These are phyloP conservation scores for Fragilaria crotonensis DNA, from an alignment of 108 stramenopile species.

Conservation along the genomic window DNA sequence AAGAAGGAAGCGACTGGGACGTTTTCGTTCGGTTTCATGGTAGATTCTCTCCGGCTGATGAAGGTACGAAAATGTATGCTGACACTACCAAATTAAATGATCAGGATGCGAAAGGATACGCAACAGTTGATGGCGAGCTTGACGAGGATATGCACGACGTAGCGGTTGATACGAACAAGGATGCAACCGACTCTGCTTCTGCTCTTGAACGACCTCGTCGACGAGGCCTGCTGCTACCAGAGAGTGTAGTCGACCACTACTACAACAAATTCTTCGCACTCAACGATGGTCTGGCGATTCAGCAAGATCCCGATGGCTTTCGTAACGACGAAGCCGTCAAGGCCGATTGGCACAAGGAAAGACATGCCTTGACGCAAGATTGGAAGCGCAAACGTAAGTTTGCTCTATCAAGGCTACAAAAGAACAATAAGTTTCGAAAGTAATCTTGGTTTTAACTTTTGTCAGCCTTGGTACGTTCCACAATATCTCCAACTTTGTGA, in stretches of 20 bases:
- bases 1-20: neutral
- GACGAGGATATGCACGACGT: neutral
- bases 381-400: slow-evolving; percentile 81
- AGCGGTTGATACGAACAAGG: neutral
- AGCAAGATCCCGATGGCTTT: slow-evolving; percentile 41
- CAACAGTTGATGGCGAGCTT: too few relatives aligned
- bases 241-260: slow-evolving; percentile 37
- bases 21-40: slow-evolving; percentile 50
- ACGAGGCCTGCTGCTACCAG: slow-evolving; percentile 33
- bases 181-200: slow-evolving; percentile 1
- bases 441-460: neutral
- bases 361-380: slow-evolving; percentile 59
- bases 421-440: slow-evolving; percentile 19
- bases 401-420: slow-evolving; percentile 53
- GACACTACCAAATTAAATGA: neutral
- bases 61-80: neutral
- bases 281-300: slow-evolving; percentile 53
- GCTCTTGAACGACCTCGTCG: slow-evolving; percentile 8
- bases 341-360: slow-evolving; percentile 56
- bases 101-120: neutral
- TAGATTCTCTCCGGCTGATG: slow-evolving; percentile 1
- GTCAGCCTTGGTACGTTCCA: slow-evolving; percentile 14
- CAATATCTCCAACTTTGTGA: slow-evolving; percentile 51
- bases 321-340: slow-evolving; percentile 31
- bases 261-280: slow-evolving; percentile 42